These are phyloP conservation scores for Auricularia cornea DNA, from an alignment of 768 basidiomycete species.

Conservation along the genomic window DNA sequence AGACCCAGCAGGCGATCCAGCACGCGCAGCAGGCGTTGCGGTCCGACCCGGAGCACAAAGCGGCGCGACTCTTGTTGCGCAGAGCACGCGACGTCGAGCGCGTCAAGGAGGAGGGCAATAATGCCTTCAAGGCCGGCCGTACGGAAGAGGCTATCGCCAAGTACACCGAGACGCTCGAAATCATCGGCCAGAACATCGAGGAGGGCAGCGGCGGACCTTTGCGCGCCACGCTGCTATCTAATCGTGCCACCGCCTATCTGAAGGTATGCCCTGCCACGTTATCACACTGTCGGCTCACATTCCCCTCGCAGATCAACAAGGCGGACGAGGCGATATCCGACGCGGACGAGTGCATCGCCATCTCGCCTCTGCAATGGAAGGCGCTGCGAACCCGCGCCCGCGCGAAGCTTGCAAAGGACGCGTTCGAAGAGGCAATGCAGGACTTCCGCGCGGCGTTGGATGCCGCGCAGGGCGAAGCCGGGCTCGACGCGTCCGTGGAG, in stretches of 20 bases:
- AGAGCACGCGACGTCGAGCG: slow-evolving; percentile 77
- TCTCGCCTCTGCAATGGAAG: slow-evolving; percentile 68
- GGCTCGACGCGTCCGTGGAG: slow-evolving; percentile 35
- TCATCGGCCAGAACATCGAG: slow-evolving; percentile 53
- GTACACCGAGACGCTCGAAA: slow-evolving; percentile 56
- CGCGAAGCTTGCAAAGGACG: slow-evolving; percentile 64
- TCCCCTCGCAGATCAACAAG: no score
- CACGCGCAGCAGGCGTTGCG: slow-evolving; percentile 66
- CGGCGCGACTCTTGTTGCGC: slow-evolving; percentile 61
- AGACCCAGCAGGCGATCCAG: slow-evolving; percentile 60
- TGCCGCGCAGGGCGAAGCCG: slow-evolving; percentile 55
- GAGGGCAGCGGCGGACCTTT: slow-evolving; percentile 77
- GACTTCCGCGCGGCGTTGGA: slow-evolving; percentile 80
- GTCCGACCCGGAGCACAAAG: slow-evolving; percentile 67
- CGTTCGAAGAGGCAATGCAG: slow-evolving; percentile 58
- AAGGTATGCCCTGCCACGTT: no score
- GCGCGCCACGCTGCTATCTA: slow-evolving; percentile 70
- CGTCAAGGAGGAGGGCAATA: slow-evolving; percentile 79
- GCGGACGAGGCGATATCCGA: slow-evolving; percentile 65
- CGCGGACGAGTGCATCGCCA: slow-evolving; percentile 54
- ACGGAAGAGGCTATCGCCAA: slow-evolving; percentile 55
- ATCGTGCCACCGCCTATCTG: slow-evolving; percentile 72
- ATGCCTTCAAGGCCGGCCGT: slow-evolving; percentile 55
- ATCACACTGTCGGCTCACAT: no score
- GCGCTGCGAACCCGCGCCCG: slow-evolving; percentile 81